Percentiles rank a stretch among this genome's conserved stretches.
Conservation (phyloP, 805 yeast species). For the Lipomyces yamadae region DNA sequence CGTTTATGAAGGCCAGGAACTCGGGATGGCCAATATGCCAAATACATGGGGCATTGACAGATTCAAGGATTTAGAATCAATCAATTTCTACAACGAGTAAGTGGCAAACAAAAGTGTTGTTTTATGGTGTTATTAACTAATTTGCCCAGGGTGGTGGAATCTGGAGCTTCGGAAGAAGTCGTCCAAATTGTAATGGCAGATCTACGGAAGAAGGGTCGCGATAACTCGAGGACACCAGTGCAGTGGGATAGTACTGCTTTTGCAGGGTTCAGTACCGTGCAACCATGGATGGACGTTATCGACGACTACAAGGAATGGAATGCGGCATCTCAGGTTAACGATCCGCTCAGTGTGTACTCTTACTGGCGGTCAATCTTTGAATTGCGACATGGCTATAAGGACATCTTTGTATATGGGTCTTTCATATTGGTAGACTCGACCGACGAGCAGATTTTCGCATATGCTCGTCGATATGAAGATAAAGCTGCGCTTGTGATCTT, state of each 20-base stretch:
- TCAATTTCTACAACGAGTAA: constrained; percentile 47
- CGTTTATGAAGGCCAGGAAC: constrained; percentile 66
- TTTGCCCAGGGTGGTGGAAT: not conserved
- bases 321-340: constrained; percentile 52
- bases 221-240: constrained; percentile 59
- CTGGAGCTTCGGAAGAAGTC: constrained; percentile 3
- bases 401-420: constrained; percentile 53
- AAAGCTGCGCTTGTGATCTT: constrained; percentile 7
- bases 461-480: constrained; percentile 10
- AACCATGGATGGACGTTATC: constrained; percentile 58
- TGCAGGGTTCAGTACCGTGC: constrained; percentile 38
- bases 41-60: constrained; percentile 54
- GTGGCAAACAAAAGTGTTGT: not conserved
- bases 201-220: constrained; percentile 53
- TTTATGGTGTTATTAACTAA: not conserved
- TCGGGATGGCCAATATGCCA: constrained; percentile 40
- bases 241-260: constrained; percentile 54
- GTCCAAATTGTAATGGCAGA: constrained; percentile 33
- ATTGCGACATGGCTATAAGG: constrained; percentile 52
- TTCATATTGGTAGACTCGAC: constrained; percentile 51
- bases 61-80: constrained; percentile 57
- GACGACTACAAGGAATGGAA: constrained; percentile 56
- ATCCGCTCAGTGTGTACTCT: constrained; percentile 52
- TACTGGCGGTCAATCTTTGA: constrained; percentile 53
- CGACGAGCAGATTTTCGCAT: constrained; percentile 13